These are phyloP conservation scores for Penicillium italicum DNA, from an alignment of 2,329 filamentous ascomycete species.

Conservation along the genomic window DNA sequence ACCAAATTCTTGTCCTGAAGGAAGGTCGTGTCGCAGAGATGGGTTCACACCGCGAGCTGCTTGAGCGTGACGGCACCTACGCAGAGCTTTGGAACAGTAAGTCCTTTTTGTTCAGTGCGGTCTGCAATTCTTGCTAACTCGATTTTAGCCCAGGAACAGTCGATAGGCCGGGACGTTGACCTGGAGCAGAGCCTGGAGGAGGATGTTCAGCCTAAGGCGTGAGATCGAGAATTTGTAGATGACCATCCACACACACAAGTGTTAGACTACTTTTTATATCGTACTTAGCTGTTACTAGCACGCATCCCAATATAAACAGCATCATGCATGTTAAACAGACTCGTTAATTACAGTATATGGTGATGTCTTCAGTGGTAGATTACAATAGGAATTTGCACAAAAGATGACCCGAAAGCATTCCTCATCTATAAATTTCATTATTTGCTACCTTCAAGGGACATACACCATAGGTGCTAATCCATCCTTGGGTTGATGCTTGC, in stretches of 20 bases:
- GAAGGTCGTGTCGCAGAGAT: slow-evolving; percentile 81
- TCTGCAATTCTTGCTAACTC: background rate
- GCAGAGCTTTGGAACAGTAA: slow-evolving; percentile 85
- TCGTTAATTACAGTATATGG: background rate
- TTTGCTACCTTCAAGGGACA: background rate
- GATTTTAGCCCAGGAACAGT: slow-evolving; percentile 58
- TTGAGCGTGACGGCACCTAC: slow-evolving; percentile 71
- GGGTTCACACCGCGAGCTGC: slow-evolving; percentile 80
- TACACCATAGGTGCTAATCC: background rate
- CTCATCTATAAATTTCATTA: background rate
- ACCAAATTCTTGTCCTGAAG: slow-evolving; percentile 86
- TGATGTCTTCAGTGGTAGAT: background rate
- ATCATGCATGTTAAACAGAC: no score
- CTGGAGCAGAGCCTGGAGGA: background rate
- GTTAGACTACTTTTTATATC: slow-evolving; percentile 26
- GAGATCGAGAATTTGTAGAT: background rate
- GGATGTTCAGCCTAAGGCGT: background rate
- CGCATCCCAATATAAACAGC: no score
- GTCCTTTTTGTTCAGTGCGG: slow-evolving; percentile 33
- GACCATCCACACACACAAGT: background rate
- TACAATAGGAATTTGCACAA: background rate
- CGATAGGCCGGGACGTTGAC: slow-evolving; percentile 40
- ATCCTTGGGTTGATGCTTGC: background rate
- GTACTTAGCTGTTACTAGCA: background rate
- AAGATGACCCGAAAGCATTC: no score